Evolutionary conservation across 176 grass and related monocot genomes (phyloP), one percentile per base, ranked within the genome.

Genomic region (Carex cristatella): DNA sequence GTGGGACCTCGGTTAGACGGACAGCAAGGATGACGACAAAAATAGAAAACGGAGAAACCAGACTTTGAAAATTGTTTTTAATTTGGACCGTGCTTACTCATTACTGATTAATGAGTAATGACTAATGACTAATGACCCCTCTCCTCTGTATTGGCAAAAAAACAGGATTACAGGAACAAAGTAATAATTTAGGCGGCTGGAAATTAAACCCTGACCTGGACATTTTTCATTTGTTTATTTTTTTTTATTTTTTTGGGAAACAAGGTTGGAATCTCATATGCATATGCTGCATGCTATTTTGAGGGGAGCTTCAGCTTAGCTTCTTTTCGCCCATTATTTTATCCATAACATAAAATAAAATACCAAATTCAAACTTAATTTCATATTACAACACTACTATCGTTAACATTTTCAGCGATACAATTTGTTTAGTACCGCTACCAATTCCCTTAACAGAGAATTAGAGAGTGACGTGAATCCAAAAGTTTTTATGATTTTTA

Each of bases 21-120:
- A 63, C 27, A 81, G 60, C 27, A 31, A 63, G 74, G 49, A 65
- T 65, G 12, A 44, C 15, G 60, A 63, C 56, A 81, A 62, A n/a
- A 38, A 61, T 81, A 61, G 79, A 81, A 81, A 61, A 81, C 33
- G 35, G 57, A 81, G 59, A 81, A 48, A 53, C 35, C n/a, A 77
- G 23, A 55, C 27, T 69, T 38, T 78, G 2, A 23, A 23, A 23
- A 7, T 78, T 57, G 9, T 13, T 56, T 76, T 78, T 35, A 56
- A 32, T 57, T 57, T 77, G 72, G 23, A 76, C 46, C 48, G 72
- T 53, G 61, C 19, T 63, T 63, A 23, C 23, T 23, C 23, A 23
- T 23, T 23, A 23, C 23, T 23, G 23, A 23, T 23, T 23, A 23
- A 23, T 23, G 23, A 23, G 23, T 19, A 4, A 61, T 61, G 58